Evolutionary conservation across 1,284 basidiomycete genomes (phyloP).

Genomic region (Cystobasidiaceae sp.): DNA sequence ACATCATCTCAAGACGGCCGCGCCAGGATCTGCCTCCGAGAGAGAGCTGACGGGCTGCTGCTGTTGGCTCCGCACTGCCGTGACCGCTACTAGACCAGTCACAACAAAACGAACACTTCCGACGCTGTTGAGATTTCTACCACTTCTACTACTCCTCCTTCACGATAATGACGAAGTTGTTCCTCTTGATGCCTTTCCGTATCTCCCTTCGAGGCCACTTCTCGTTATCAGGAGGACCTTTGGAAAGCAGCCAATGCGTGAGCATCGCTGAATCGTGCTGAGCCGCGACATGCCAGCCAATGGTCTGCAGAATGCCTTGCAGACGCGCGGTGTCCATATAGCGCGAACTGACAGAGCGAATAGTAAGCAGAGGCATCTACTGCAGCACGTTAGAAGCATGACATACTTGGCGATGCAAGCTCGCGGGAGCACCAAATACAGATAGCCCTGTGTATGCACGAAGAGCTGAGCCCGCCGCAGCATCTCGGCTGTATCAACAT

Average conservation of each 20-base stretch:
- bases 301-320: constrained; percentile 42
- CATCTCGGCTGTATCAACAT: too few relatives aligned
- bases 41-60: too few relatives aligned
- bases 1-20: too few relatives aligned
- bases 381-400: not conserved
- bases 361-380: not conserved
- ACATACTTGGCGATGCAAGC: constrained; percentile 45
- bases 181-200: constrained; percentile 43
- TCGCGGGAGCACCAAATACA: constrained; percentile 49
- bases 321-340: constrained; percentile 47
- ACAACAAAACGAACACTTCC: not conserved
- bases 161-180: constrained; percentile 44
- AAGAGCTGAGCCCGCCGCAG: constrained; percentile 39
- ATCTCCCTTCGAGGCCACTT: constrained; percentile 46
- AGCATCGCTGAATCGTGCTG: constrained; percentile 47
- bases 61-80: not conserved
- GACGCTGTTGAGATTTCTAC: not conserved
- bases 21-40: too few relatives aligned
- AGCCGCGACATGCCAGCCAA: constrained; percentile 45
- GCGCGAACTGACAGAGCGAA: constrained; percentile 39
- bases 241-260: constrained; percentile 47
- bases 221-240: constrained; percentile 40
- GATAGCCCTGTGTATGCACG: constrained; percentile 42
- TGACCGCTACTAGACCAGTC: not conserved
- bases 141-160: not conserved